Evolutionary conservation across 2,329 filamentous ascomycete genomes (phyloP).

Genomic region (Trichoderma sp.): DNA sequence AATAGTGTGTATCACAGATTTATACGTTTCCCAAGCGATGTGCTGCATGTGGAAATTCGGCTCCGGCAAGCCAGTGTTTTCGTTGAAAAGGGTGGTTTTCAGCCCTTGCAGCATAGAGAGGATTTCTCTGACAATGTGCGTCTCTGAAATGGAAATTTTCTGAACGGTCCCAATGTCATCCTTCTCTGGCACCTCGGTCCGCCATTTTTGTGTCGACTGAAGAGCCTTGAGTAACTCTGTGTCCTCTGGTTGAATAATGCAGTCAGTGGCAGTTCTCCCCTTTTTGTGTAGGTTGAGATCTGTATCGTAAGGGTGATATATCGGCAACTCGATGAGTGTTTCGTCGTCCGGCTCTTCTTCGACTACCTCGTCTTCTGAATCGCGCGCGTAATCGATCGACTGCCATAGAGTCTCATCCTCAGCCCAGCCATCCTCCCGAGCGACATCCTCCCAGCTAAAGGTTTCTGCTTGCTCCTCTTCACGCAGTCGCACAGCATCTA

Average conservation of each 20-base stretch:
- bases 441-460: conserved; percentile 77
- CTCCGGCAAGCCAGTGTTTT: conserved; percentile 37
- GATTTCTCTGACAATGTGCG: conserved; percentile 71
- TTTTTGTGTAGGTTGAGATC: conserved; percentile 17
- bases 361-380: conserved; percentile 54
- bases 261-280: conserved; percentile 31
- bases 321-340: conserved; percentile 34
- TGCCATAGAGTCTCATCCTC: conserved; percentile 68
- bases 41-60: conserved; percentile 47
- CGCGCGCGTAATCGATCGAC: conserved; percentile 65
- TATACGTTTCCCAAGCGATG: conserved; percentile 50
- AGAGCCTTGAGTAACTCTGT: conserved; percentile 33
- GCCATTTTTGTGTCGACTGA: conserved; percentile 38
- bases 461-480: conserved; percentile 44
- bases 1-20: conserved; percentile 46
- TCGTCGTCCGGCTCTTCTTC: conserved; percentile 38
- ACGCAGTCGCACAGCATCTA: conserved; percentile 52
- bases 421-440: conserved; percentile 71
- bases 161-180: conserved; percentile 35
- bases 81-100: conserved; percentile 67
- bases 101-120: conserved; percentile 84
- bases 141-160: conserved; percentile 60
- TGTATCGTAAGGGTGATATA: conserved; percentile 33
- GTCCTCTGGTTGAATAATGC: conserved; percentile 38
- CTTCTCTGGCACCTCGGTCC: conserved; percentile 34